Evolutionary conservation across 352 stramenopile species (phyloP).

Genomic region (Globisporangium canariense): DNA sequence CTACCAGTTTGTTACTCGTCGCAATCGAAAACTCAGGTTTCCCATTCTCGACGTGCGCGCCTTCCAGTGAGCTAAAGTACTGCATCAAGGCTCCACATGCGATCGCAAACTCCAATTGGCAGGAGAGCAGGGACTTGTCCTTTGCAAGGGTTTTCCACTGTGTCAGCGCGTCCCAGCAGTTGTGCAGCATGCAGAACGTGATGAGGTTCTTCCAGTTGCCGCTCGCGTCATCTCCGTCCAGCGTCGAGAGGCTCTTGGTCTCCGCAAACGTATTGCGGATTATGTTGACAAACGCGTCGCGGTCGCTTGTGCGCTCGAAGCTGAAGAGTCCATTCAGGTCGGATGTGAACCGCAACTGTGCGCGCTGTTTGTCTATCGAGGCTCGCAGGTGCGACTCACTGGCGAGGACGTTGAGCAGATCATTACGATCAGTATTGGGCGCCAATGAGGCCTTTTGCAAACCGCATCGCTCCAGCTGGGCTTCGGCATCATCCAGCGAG

Average conservation of each 20-base stretch:
- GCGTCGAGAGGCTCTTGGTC: slow-evolving; percentile 5
- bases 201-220: slow-evolving; percentile 40
- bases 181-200: slow-evolving; percentile 49
- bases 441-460: neutral
- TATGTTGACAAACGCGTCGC: slow-evolving; percentile 29
- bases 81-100: slow-evolving; percentile 39
- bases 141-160: slow-evolving; percentile 28
- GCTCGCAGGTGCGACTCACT: slow-evolving; percentile 18
- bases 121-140: slow-evolving; percentile 20
- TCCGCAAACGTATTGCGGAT: slow-evolving; percentile 29
- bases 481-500: neutral
- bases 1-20: slow-evolving; percentile 42
- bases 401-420: slow-evolving; percentile 4
- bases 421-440: neutral
- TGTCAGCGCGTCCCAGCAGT: slow-evolving; percentile 48
- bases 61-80: slow-evolving; percentile 41
- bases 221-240: slow-evolving; percentile 2
- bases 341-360: slow-evolving; percentile 42
- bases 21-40: slow-evolving; percentile 8
- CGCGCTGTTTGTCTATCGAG: slow-evolving; percentile 34
- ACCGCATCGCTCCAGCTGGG: slow-evolving; percentile 14
- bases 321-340: slow-evolving; percentile 50
- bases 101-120: slow-evolving; percentile 45
- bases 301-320: slow-evolving; percentile 30
- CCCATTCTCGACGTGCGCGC: slow-evolving; percentile 8